Evolutionary conservation across 148 eudicot species (phyloP).

Genomic region (Gaultheria prostrata): DNA sequence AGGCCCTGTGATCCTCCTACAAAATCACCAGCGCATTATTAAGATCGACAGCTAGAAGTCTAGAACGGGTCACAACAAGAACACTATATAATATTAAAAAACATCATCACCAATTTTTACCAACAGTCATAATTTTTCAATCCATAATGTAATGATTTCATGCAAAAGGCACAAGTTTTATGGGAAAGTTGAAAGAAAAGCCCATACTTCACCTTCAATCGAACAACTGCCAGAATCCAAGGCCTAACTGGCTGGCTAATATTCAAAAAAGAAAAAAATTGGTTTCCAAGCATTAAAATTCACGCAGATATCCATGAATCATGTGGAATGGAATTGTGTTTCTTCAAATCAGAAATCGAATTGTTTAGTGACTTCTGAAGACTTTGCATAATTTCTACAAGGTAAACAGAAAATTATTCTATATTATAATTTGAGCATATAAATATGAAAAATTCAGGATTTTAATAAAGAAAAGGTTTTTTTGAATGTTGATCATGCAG

Average conservation of each 20-base stretch:
- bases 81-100: not conserved
- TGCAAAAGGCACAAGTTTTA: conserved; percentile 4
- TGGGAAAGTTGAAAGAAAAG: not conserved
- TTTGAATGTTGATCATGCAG: not conserved
- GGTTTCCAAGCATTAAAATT: not conserved
- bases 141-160: not conserved
- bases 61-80: not conserved
- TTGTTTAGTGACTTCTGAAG: not conserved
- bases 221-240: not conserved
- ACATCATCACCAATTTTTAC: not conserved
- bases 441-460: not conserved
- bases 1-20: conserved; percentile 87
- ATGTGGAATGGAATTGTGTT: not conserved
- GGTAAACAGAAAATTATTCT: not conserved
- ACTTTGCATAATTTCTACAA: not conserved
- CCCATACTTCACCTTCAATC: not conserved
- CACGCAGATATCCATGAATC: not conserved
- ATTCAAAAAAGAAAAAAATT: not conserved
- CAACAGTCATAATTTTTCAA: not conserved
- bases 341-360: not conserved
- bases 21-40: conserved; percentile 23
- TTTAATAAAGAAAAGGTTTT: not conserved
- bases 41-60: not conserved
- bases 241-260: not conserved
- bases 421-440: not conserved